phyloP scores from a whole-genome alignment of 192 early-diverging fungal genomes.

The Thamnidium elegans region DNA sequence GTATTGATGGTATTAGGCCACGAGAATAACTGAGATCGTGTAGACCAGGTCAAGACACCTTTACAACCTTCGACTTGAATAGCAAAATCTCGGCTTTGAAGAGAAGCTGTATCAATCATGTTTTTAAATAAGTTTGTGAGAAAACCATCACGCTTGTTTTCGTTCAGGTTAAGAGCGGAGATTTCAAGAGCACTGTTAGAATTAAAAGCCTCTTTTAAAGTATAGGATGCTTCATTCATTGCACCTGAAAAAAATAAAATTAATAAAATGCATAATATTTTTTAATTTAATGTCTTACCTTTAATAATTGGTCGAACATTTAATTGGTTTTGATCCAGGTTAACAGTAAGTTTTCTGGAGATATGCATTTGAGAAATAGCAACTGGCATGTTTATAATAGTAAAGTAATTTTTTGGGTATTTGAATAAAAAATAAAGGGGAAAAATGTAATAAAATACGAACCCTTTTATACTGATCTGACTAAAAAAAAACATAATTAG shows the following conservation, averaged over 20 bases:
- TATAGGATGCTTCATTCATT: constrained; percentile 34
- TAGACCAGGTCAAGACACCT: constrained; percentile 34
- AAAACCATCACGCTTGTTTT: constrained; percentile 7
- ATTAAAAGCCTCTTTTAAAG: constrained; percentile 27
- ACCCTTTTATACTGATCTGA: too few relatives aligned
- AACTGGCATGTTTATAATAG: background rate
- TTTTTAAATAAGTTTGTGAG: constrained; percentile 26
- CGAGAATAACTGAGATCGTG: constrained; percentile 8
- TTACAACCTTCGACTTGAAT: constrained; percentile 40
- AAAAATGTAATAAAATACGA: too few relatives aligned
- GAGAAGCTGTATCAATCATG: constrained; percentile 19
- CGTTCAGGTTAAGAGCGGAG: constrained; percentile 3
- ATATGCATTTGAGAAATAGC: constrained; percentile 11
- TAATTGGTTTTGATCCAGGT: constrained; percentile 4
- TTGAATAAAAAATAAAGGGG: background rate
- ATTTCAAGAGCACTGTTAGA: constrained; percentile 20
- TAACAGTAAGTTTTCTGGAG: constrained; percentile 32
- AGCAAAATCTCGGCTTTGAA: constrained; percentile 31
- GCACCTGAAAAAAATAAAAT: constrained; percentile 19
- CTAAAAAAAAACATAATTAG: too few relatives aligned
- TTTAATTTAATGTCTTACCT: constrained; percentile 11
- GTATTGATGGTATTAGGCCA: constrained; percentile 6
- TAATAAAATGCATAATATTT: background rate
- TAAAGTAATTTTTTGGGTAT: constrained; percentile 2
- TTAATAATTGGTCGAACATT: constrained; percentile 16